Evolutionary conservation across 169 alveolate species (phyloP).

Genomic region (Theileria equi): DNA sequence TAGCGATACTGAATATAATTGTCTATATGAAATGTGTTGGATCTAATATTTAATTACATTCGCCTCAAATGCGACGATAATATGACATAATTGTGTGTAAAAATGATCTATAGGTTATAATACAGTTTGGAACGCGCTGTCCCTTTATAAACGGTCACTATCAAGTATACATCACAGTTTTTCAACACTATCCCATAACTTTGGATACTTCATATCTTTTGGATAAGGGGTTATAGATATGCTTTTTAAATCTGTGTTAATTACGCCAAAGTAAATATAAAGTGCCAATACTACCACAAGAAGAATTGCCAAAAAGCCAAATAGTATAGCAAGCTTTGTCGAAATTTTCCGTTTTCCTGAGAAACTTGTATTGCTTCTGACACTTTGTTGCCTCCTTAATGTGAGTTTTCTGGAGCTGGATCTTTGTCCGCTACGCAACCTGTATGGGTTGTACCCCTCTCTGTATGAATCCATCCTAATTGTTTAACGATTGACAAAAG

Average conservation of each 20-base stretch:
- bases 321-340: too few species aligned
- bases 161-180: too few species aligned
- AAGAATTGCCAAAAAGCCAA: background rate
- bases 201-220: constrained; percentile 19
- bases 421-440: background rate
- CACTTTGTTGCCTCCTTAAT: background rate
- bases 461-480: too few species aligned
- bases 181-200: background rate
- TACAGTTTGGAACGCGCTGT: too few species aligned
- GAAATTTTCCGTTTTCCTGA: background rate
- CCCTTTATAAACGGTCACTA: too few species aligned
- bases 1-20: too few species aligned
- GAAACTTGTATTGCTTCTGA: background rate
- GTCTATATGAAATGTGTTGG: too few species aligned
- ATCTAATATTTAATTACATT: too few species aligned
- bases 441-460: constrained; percentile 1
- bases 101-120: too few species aligned
- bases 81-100: too few species aligned
- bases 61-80: too few species aligned
- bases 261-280: background rate
- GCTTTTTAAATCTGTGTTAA: background rate
- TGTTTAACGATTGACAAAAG: too few species aligned
- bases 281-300: background rate
- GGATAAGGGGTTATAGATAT: constrained; percentile 6
- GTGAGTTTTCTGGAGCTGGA: background rate